Percentiles rank a stretch among this genome's conserved stretches.
Evolutionary conservation across 2,329 filamentous ascomycete species (phyloP).

Genomic region (Penicillium janthinellum): DNA sequence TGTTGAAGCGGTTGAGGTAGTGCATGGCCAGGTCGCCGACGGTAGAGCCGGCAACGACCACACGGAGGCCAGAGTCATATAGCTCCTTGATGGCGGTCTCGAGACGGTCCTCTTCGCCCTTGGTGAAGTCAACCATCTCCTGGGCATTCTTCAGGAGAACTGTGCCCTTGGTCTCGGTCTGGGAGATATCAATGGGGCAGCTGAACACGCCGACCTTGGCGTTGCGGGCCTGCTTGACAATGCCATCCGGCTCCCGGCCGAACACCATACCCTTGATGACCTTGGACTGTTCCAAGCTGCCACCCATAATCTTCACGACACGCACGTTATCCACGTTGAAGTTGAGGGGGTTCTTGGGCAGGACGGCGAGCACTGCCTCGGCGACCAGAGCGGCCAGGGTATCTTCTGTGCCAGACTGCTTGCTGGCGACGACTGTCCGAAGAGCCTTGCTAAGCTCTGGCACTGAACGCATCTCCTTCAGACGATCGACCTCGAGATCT

Average conservation of each 20-base stretch:
- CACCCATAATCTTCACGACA: constrained; percentile 99
- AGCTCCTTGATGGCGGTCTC: constrained; percentile 93
- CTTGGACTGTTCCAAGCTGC: constrained; percentile 87
- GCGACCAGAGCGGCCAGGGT: constrained; percentile 83
- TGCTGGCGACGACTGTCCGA: constrained; percentile 91
- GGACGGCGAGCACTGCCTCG: constrained; percentile 78
- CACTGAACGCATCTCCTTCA: constrained; percentile 78
- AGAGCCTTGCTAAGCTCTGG: constrained; percentile 92
- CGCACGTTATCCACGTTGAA: constrained; percentile 99
- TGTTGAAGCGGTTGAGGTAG: constrained; percentile 96
- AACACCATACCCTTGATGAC: constrained; percentile 99
- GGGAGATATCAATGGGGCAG: constrained; percentile 90
- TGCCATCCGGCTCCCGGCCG: constrained; percentile 88
- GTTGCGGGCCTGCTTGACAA: constrained; percentile 84
- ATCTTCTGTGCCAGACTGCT: constrained; percentile 93
- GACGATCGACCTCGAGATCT: constrained; percentile 87
- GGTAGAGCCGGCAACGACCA: constrained; percentile 89
- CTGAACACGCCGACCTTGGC: constrained; percentile 97
- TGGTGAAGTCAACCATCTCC: constrained; percentile 98
- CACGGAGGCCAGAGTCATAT: constrained; percentile 87
- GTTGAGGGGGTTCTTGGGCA: constrained; percentile 91
- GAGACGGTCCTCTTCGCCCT: constrained; percentile 90
- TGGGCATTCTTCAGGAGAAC: constrained; percentile 95
- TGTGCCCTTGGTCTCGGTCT: constrained; percentile 98
- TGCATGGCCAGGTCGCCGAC: constrained; percentile 94